Conservation (phyloP, 352 stramenopile genomes). For the Globisporangium paddicum region DNA sequence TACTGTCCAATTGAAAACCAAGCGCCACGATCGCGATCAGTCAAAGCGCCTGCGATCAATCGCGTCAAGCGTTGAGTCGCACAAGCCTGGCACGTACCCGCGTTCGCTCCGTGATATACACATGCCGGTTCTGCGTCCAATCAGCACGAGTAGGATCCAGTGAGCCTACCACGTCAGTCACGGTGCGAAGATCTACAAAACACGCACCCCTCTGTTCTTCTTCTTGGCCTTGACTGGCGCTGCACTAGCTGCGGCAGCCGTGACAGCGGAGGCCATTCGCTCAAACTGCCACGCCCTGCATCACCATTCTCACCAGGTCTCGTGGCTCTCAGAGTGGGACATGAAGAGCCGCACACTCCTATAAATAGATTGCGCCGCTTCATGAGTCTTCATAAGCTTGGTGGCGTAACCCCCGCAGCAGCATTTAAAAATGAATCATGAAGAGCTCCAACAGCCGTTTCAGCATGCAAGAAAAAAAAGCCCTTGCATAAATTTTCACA, state of each 20-base stretch:
- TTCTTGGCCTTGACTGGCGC: not conserved
- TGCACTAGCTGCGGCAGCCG: not conserved
- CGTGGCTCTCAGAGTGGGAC: not conserved
- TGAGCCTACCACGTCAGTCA: not conserved
- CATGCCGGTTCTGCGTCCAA: slow-evolving; percentile 53
- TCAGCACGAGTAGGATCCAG: not conserved
- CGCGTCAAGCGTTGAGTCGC: not conserved
- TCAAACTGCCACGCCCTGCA: not conserved
- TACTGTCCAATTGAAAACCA: slow-evolving; percentile 29
- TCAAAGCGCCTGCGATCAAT: not conserved
- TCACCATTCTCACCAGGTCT: not conserved
- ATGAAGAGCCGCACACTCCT: not conserved
- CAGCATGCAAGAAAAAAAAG: not conserved
- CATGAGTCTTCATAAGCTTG: not conserved
- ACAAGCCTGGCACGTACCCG: slow-evolving; percentile 25
- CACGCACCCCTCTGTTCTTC: slow-evolving; percentile 9
- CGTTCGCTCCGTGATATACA: slow-evolving; percentile 75
- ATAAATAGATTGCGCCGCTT: not conserved
- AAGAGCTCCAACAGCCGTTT: not conserved
- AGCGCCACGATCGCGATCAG: too few species aligned
- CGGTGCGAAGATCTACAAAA: not conserved
- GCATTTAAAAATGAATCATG: not conserved
- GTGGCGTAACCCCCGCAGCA: not conserved
- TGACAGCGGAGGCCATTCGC: not conserved
- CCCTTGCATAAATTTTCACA: not conserved